Percentiles rank a stretch among this genome's conserved stretches.
These are phyloP conservation scores for Rhexocercosporidium sp. DNA, from an alignment of 2,329 filamentous ascomycete genomes.

Conservation along the genomic window DNA sequence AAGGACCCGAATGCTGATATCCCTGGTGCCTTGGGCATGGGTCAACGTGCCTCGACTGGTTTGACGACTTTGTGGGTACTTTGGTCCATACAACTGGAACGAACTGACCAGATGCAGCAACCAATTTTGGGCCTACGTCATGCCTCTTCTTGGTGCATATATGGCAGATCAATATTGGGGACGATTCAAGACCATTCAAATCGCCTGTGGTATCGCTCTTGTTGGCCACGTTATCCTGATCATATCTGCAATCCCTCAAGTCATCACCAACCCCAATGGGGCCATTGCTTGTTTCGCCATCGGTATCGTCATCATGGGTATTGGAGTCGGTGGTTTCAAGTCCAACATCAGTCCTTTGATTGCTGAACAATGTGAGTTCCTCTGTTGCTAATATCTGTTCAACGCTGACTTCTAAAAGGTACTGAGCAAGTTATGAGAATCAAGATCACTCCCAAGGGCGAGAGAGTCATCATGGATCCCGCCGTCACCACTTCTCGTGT, in stretches of 20 bases:
- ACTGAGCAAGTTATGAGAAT: conserved; percentile 31
- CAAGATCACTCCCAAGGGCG: conserved; percentile 37
- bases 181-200: conserved; percentile 65
- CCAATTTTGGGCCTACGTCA: conserved; percentile 48
- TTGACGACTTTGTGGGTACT: conserved; percentile 52
- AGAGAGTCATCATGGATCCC: conserved; percentile 43
- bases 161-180: conserved; percentile 62
- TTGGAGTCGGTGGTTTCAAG: conserved; percentile 53
- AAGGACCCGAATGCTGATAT: conserved; percentile 39
- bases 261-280: conserved; percentile 45
- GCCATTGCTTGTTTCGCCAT: conserved; percentile 57
- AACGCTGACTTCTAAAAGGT: conserved; percentile 17
- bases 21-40: conserved; percentile 50
- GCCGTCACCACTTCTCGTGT: conserved; percentile 42
- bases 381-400: conserved; percentile 20
- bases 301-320: conserved; percentile 52
- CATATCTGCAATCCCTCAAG: conserved; percentile 57
- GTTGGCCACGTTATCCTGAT: conserved; percentile 60
- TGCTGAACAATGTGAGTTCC: conserved; percentile 32
- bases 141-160: conserved; percentile 56
- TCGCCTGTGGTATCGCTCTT: conserved; percentile 51
- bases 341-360: conserved; percentile 44
- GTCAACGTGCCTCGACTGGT: conserved; percentile 54
- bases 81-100: conserved; percentile 25
- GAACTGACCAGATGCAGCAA: conserved; percentile 18